phyloP scores from a whole-genome alignment of 768 basidiomycete genomes.

The Pleurotus platypus region DNA sequence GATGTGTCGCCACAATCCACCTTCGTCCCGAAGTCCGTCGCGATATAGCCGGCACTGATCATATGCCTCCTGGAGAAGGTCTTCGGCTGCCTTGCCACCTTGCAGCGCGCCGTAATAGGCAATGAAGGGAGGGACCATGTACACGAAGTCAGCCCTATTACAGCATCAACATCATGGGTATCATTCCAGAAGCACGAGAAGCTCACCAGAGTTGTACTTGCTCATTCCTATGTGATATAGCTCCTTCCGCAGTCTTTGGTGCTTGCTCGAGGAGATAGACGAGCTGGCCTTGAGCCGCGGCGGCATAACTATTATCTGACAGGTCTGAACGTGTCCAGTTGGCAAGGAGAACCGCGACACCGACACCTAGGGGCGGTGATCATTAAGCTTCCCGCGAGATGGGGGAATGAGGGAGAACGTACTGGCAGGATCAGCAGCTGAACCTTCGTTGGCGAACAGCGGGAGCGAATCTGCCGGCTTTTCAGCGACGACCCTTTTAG shows the following conservation, averaged over 20 bases:
- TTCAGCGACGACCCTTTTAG: slow-evolving; percentile 30
- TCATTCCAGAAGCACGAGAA: background rate
- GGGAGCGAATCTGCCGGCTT: slow-evolving; percentile 34
- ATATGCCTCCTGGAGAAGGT: slow-evolving; percentile 46
- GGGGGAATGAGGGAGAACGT: slow-evolving; percentile 12
- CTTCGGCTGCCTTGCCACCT: slow-evolving; percentile 27
- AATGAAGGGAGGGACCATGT: slow-evolving; percentile 65
- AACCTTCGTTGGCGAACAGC: slow-evolving; percentile 42
- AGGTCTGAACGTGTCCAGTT: slow-evolving; percentile 45
- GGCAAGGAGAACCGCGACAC: slow-evolving; percentile 45
- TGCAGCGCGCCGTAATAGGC: slow-evolving; percentile 59
- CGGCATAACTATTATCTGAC: slow-evolving; percentile 29
- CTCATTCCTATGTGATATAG: slow-evolving; percentile 53
- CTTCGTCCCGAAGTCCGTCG: slow-evolving; percentile 42
- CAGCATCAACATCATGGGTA: slow-evolving; percentile 1
- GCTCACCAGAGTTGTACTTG: slow-evolving; percentile 52
- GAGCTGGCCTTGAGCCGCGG: slow-evolving; percentile 44
- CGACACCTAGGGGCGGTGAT: slow-evolving; percentile 36
- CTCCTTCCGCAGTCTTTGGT: slow-evolving; percentile 45
- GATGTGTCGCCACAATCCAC: slow-evolving; percentile 57
- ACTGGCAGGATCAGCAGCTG: slow-evolving; percentile 63
- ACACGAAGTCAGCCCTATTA: slow-evolving; percentile 53
- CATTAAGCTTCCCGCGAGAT: slow-evolving; percentile 7
- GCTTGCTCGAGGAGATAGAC: slow-evolving; percentile 40
- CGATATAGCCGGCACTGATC: slow-evolving; percentile 57